Base-by-base conservation (phyloP, 257 asterid genomes). In the Gardenia jasminoides region DNA sequence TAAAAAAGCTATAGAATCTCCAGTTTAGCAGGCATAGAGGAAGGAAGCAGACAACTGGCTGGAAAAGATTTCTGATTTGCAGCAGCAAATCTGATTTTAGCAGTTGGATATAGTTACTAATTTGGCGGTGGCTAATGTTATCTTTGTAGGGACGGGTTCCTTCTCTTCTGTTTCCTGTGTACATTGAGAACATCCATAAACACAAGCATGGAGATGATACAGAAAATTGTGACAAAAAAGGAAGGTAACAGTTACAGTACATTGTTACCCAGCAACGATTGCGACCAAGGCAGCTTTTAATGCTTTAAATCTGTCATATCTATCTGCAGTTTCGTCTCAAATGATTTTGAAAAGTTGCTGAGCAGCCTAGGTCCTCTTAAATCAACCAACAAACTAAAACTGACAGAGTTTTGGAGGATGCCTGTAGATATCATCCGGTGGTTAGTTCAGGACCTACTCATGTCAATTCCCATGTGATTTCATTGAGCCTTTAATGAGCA, bases 121-220 rank as follows among this genome's bases (percentile, higher is more conserved):
- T 20, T 20, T 62, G n/a, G 28, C 31, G 12, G 70, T 10, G 41
- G 17, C 28, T 13, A 13, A 15, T 74, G 19, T 6, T 58, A 52
- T 19, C 19, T 65, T 20, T 30, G 33, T 62, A 90, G 90, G 87
- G 88, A 2, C 88, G 94, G 96, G 64, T 91, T 52, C 92, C 96
- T 17, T 80, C 84, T 75, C 92, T 89, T 24, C 70, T 88, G n/a
- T 82, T 91, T 79, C 96, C 96, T 1, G 81, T 91, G 67, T 85
- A 89, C 82, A 66, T 91, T 11, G 47, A 66, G 54, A 91, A 90
- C 83, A 79, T 88, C 68, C 94, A 89, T 82, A 88, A 80, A 83
- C 73, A 88, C 30, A 91, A 88, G 87, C 94, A 91, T 19, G 94
- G 94, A 36, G 89, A 91, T 24, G 88, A 85, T 72, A 71, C 90